Evolutionary conservation across 2,329 filamentous ascomycete species (phyloP).

Genomic region (Aspergillus sp.): DNA sequence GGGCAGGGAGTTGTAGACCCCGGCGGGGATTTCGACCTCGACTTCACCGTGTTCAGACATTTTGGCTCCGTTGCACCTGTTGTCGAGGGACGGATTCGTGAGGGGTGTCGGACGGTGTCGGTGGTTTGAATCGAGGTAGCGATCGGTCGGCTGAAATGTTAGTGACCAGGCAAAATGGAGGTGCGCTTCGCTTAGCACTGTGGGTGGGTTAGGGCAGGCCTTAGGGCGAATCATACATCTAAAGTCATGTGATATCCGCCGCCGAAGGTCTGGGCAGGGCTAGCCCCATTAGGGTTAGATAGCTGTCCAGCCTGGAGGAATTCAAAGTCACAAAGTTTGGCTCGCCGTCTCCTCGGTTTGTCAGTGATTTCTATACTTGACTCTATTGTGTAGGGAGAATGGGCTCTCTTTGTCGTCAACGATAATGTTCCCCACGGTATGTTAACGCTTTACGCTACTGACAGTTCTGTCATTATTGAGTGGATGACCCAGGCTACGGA

Average conservation of each 20-base stretch:
- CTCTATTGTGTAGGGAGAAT: neutral
- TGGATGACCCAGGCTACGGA: too few relatives aligned
- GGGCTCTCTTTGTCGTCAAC: neutral
- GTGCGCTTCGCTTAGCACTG: conserved; percentile 45
- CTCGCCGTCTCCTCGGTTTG: neutral
- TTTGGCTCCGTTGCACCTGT: conserved; percentile 48
- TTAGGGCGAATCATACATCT: conserved; percentile 20
- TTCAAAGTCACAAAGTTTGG: neutral
- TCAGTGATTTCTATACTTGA: neutral
- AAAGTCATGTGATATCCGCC: conserved; percentile 25
- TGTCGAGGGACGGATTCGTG: conserved; percentile 41
- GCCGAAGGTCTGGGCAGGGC: neutral
- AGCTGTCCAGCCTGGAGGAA: neutral
- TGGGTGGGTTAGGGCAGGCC: conserved; percentile 41
- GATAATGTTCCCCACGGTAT: too few relatives aligned
- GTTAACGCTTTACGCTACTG: too few relatives aligned
- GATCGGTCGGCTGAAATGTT: conserved; percentile 38
- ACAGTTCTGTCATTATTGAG: too few relatives aligned
- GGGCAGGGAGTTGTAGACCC: conserved; percentile 74
- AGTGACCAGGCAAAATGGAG: conserved; percentile 38
- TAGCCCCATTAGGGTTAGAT: conserved; percentile 8
- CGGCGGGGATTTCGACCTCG: conserved; percentile 77
- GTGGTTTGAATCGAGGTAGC: conserved; percentile 36
- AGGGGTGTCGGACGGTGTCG: conserved; percentile 28
- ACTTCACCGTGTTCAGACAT: conserved; percentile 97